Conservation (phyloP, 2,329 filamentous ascomycete species). For the Pseudopithomyces chartarum region DNA sequence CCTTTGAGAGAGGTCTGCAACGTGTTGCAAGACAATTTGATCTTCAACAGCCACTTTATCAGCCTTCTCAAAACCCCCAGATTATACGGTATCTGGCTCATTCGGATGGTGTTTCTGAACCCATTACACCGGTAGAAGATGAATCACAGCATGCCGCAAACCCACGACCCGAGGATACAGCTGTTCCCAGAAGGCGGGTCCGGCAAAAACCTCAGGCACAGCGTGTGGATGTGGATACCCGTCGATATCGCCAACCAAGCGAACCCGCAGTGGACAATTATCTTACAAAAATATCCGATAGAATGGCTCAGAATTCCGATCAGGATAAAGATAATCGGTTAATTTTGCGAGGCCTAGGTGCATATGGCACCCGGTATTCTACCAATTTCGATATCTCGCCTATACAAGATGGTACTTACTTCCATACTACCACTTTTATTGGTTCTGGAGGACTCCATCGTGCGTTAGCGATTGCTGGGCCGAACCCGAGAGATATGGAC, state of each 20-base stretch:
- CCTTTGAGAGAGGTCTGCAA: constrained; percentile 43
- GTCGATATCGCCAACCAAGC: constrained; percentile 53
- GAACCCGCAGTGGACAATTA: constrained; percentile 36
- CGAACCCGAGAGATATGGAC: constrained; percentile 49
- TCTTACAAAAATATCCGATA: constrained; percentile 1
- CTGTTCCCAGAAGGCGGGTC: constrained; percentile 26
- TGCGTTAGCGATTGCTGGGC: constrained; percentile 40
- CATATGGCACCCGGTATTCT: constrained; percentile 57
- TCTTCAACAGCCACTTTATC: constrained; percentile 9
- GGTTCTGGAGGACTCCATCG: constrained; percentile 60
- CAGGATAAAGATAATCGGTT: constrained; percentile 11
- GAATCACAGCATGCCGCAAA: constrained; percentile 15
- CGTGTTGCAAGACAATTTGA: constrained; percentile 34
- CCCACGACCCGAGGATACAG: background rate
- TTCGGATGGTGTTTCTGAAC: constrained; percentile 27
- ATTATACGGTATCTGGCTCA: constrained; percentile 41
- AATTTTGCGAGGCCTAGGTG: constrained; percentile 50
- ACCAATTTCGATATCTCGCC: constrained; percentile 59
- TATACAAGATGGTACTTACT: constrained; percentile 58
- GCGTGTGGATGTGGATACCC: constrained; percentile 52
- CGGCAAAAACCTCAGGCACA: constrained; percentile 48
- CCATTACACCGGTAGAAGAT: constrained; percentile 24
- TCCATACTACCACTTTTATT: constrained; percentile 61
- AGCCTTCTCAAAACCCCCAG: constrained; percentile 31
- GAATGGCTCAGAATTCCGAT: background rate